Base-by-base conservation (phyloP, 177 flowering plant genomes). In the Vitis hybrid region DNA sequence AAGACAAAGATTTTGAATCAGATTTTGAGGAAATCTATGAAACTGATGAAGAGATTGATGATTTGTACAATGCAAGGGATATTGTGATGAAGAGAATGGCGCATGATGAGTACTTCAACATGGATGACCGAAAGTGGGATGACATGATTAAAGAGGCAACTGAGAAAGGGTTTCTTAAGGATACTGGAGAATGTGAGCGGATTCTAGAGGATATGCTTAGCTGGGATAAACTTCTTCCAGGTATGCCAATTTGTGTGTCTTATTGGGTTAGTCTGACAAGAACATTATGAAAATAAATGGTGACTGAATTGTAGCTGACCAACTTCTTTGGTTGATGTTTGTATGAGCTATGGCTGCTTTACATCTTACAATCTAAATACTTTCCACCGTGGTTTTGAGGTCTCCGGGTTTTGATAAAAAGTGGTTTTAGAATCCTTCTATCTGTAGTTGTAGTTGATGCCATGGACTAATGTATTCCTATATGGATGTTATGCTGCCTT, bases 141-240 rank as follows among this genome's bases (percentile, higher is more conserved):
- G 93, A 79, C 18, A 84, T 93, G 82, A 75, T 95, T 49, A 78
- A 81, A 68, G 97, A 91, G 72, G 93, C 84, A 0, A 67, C 73
- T 16, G 78, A 90, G 67, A 77, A 85, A 53, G 97, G 97, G 26
- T 59, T 16, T 70, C 63, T 89, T 52, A 82, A 78, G 75, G 93
- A 91, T 71, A 84, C 94, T 1, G 80, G 67, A 50, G 94, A 90
- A 72, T 89, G 96, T 66, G 98, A 93, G 75, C 79, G 68, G 53
- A 83, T 91, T 78, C 79, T 93, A 3, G 93, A 93, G 81, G 97
- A 93, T 72, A 91, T 95, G 97, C 86, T 87, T 50, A 71, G 72
- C 70, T 95, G 97, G 97, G 98, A 93, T 67, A 91, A 91, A 69
- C 93, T 95, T 50, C 93, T 95, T 63, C 98, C 99, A 31, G 98